Base-by-base conservation (phyloP, 2,329 filamentous ascomycete genomes). In the Stylonectria norvegica region DNA sequence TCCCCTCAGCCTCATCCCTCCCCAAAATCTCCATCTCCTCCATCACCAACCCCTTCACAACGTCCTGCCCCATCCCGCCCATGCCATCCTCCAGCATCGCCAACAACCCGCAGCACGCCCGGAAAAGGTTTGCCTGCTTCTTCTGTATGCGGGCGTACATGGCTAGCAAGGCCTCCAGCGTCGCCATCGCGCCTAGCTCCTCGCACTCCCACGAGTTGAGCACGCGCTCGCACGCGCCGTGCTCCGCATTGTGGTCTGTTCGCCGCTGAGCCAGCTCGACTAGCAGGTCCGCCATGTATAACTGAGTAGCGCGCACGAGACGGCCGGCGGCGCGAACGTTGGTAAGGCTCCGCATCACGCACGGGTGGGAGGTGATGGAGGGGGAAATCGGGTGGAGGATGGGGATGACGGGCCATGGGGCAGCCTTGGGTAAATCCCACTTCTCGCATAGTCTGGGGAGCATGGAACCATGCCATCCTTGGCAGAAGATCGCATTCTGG, bases 201-300 rank as follows among this genome's bases (percentile, higher is more conserved):
- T 6, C 10, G n/a, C 49, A 52, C 27, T 49, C 46, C 49, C 40
- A 45, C 22, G 42, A 38, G 17, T 45, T 49, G 14, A 52, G 22
- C n/a, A 51, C 45, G n/a, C 37, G 32, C 12, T 44, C 46, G 18
- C 49, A 52, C 15, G 36, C 35, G 5, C 48, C 43, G 10, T 52
- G 45, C 16, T 29, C 33, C 4, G 12, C 12, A 15, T 35, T 9
- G 31, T 52, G 49, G 20, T 25, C 19, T 3, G 11, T 20, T 6
- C 34, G 37, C 8, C 36, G 23, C 1, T 14, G n/a, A 2, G 9
- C n/a, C n/a, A n/a, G n/a, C n/a, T 42, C 33, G 5, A 11, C 28
- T 11, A 20, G 9, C 15, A 50, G 35, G 1, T 15, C 6, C 3
- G 6, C 17, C 15, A 45, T 5, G n/a, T 25, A 9, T 12, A 15